phyloP scores from a whole-genome alignment of 202 grass and related monocot genomes.

The Bolboschoenoplectus hybrid region DNA sequence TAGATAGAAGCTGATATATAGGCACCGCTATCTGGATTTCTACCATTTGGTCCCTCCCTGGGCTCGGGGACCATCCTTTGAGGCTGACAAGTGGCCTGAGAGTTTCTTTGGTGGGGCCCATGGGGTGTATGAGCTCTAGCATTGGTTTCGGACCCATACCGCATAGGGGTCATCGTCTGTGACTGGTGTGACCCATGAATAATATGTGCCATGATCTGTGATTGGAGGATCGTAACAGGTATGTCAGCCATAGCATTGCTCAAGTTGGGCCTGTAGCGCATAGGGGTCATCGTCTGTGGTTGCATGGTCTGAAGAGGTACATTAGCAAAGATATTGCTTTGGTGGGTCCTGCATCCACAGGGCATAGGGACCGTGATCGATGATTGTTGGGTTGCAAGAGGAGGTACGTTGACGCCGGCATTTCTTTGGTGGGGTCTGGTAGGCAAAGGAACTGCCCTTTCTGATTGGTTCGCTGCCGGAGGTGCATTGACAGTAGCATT shows the following conservation, averaged over 20 bases:
- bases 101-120: neutral
- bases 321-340: neutral
- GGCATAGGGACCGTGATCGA: neutral
- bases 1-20: neutral
- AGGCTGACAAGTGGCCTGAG: neutral
- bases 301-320: neutral
- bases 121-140: neutral
- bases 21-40: neutral
- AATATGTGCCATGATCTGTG: constrained; percentile 6
- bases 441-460: neutral
- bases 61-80: neutral
- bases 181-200: neutral
- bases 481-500: neutral
- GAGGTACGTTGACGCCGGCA: neutral
- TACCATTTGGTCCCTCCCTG: neutral
- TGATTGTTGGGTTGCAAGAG: neutral
- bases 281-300: neutral
- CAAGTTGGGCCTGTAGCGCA: neutral
- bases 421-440: neutral
- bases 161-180: constrained; percentile 16
- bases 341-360: neutral
- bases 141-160: neutral
- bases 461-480: neutral
- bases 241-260: neutral
- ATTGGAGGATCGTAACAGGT: neutral